Conservation (phyloP, 169 alveolate genomes). For the Plasmodium gaboni region DNA sequence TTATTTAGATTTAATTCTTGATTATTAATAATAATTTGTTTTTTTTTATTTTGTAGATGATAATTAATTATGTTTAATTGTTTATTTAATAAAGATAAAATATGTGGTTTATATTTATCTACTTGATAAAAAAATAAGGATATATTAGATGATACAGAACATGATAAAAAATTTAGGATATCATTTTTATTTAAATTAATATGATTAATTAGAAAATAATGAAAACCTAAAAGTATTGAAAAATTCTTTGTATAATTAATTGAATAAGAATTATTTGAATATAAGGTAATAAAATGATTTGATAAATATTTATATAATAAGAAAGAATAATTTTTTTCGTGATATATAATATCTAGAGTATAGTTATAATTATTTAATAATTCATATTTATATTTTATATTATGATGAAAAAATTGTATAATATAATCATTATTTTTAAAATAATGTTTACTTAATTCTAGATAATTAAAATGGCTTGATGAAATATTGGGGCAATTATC, state of each 20-base stretch:
- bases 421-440: background rate
- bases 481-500: background rate
- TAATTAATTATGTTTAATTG: slow-evolving; percentile 33
- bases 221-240: slow-evolving; percentile 51
- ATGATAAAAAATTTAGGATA: slow-evolving; percentile 21
- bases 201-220: slow-evolving; percentile 29
- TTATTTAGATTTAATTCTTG: slow-evolving; percentile 36
- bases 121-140: slow-evolving; percentile 34
- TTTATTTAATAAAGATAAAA: slow-evolving; percentile 18
- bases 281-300: slow-evolving; percentile 18
- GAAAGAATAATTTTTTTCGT: slow-evolving; percentile 15
- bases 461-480: background rate
- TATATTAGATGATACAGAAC: slow-evolving; percentile 22
- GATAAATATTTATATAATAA: slow-evolving; percentile 33
- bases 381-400: slow-evolving; percentile 29
- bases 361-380: slow-evolving; percentile 13
- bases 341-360: slow-evolving; percentile 14
- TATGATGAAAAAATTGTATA: slow-evolving; percentile 28
- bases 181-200: background rate
- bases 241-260: slow-evolving; percentile 21
- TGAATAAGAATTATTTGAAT: background rate
- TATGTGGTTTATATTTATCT: slow-evolving; percentile 17
- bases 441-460: slow-evolving; percentile 13
- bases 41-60: slow-evolving; percentile 21
- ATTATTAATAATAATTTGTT: slow-evolving; percentile 24